phyloP scores from a whole-genome alignment of 2,329 filamentous ascomycete genomes.

The Fusarium sp. region DNA sequence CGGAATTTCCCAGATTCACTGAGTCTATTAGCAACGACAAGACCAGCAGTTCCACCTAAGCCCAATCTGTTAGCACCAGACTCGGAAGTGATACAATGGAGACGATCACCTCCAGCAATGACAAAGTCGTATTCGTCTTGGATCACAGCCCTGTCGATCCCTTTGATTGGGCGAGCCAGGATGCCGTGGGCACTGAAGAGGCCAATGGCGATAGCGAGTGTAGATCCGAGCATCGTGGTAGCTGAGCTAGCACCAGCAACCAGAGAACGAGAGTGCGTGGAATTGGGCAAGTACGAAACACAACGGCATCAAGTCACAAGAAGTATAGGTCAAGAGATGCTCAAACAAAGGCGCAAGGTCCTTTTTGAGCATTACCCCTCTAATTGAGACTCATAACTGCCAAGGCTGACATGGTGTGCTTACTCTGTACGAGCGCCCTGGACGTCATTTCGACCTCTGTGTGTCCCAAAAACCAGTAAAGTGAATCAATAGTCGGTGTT shows the following conservation, averaged over 20 bases:
- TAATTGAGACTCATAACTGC: not conserved
- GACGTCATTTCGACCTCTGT: not conserved
- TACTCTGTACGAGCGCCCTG: not conserved
- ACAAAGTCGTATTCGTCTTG: constrained; percentile 21
- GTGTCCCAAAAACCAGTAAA: not conserved
- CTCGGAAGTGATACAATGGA: fast-evolving
- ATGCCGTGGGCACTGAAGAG: not conserved
- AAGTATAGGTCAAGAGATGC: too few species aligned
- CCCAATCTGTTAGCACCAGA: fast-evolving
- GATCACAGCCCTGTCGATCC: constrained; percentile 4
- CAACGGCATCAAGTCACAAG: too few species aligned
- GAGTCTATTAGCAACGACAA: constrained; percentile 18
- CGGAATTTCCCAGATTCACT: constrained; percentile 23
- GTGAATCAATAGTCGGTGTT: not conserved
- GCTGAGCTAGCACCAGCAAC: not conserved
- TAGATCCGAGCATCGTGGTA: not conserved
- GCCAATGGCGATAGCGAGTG: not conserved
- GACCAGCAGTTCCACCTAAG: constrained; percentile 16
- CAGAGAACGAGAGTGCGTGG: not conserved
- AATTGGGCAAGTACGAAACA: too few species aligned
- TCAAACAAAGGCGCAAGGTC: not conserved
- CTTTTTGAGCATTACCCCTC: not conserved
- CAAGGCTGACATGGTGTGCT: not conserved
- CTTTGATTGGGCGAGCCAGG: constrained; percentile 7
- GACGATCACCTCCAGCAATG: constrained; percentile 2